These are phyloP conservation scores for Barnettozyma botsteinii DNA, from an alignment of 805 yeast species.

Conservation along the genomic window DNA sequence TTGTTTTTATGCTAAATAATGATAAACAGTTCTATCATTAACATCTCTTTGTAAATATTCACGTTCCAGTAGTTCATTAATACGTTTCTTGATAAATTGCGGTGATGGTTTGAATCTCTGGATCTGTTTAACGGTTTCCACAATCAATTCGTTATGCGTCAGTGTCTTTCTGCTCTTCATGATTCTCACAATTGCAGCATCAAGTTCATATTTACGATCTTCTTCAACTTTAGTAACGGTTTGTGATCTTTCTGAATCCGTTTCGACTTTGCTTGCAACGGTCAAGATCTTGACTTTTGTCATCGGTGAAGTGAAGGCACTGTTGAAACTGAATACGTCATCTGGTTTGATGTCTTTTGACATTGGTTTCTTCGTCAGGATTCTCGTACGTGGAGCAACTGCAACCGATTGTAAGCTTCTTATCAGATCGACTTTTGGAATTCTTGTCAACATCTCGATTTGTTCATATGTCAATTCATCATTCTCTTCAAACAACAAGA, in stretches of 20 bases:
- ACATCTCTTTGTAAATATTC: conserved; percentile 76
- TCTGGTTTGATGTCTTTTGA: conserved; percentile 57
- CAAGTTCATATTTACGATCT: conserved; percentile 62
- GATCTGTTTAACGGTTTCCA: conserved; percentile 57
- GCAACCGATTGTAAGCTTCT: conserved; percentile 81
- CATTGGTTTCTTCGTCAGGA: conserved; percentile 72
- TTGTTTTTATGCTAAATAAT: conserved; percentile 51
- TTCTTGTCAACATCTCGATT: conserved; percentile 57
- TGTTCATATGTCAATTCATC: conserved; percentile 51
- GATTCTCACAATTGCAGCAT: conserved; percentile 84
- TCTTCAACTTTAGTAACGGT: conserved; percentile 54
- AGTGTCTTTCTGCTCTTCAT: conserved; percentile 69
- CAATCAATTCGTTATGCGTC: conserved; percentile 60
- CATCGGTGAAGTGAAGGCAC: conserved; percentile 60
- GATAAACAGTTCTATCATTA: conserved; percentile 52
- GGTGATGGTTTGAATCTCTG: conserved; percentile 67
- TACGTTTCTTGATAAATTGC: conserved; percentile 58
- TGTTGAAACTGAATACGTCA: conserved; percentile 66
- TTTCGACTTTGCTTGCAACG: conserved; percentile 42
- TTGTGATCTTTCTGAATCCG: conserved; percentile 34
- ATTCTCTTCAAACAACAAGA: conserved; percentile 64
- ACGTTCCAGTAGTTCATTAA: conserved; percentile 70
- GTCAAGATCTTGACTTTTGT: conserved; percentile 71
- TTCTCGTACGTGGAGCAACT: conserved; percentile 72
- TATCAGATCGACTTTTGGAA: conserved; percentile 66